Base-by-base conservation (phyloP, 2,329 filamentous ascomycete genomes). In the Colletotrichum karsti region DNA sequence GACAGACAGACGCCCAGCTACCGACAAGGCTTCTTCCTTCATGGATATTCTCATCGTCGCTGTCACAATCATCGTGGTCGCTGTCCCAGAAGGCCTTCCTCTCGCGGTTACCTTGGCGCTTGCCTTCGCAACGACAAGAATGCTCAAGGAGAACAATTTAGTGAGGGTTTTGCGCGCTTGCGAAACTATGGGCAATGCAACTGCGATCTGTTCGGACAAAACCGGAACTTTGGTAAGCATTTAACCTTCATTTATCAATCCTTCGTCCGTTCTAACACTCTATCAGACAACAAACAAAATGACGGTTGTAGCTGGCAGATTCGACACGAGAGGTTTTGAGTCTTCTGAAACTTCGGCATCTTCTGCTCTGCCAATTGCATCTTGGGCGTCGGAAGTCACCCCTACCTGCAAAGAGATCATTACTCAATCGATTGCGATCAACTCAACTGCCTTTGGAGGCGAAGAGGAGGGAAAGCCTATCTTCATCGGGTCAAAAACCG, bases 191-290 rank as follows among this genome's bases (percentile, higher is more conserved):
- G 90, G 90, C 3, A 92, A 92, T 72, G 89, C 88, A 3, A 91
- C 89, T 1, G 92, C 91, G 0, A 90, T 95, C 54, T 95, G 93
- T 79, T 94, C 92, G 2, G 93, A 93, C 76, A 92, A 92, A 77
- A 92, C 90, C 4, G 90, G 90, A 60, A 92, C 90, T 12, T 78
- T 92, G n/a, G n/a, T n/a, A n/a, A n/a, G n/a, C n/a, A n/a, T n/a
- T n/a, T n/a, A n/a, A n/a, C n/a, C n/a, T n/a, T n/a, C n/a, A n/a
- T n/a, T n/a, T n/a, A n/a, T n/a, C n/a, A n/a, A n/a, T n/a, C n/a
- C n/a, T n/a, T n/a, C n/a, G n/a, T n/a, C n/a, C n/a, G n/a, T n/a
- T n/a, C n/a, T n/a, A n/a, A n/a, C n/a, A n/a, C n/a, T n/a, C n/a
- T n/a, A n/a, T n/a, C n/a, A n/a, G 15, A 81, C 79, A 0, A 90